Base-by-base conservation (phyloP, 345 rosid genomes). In the Eucalyptus erythrocorys region DNA sequence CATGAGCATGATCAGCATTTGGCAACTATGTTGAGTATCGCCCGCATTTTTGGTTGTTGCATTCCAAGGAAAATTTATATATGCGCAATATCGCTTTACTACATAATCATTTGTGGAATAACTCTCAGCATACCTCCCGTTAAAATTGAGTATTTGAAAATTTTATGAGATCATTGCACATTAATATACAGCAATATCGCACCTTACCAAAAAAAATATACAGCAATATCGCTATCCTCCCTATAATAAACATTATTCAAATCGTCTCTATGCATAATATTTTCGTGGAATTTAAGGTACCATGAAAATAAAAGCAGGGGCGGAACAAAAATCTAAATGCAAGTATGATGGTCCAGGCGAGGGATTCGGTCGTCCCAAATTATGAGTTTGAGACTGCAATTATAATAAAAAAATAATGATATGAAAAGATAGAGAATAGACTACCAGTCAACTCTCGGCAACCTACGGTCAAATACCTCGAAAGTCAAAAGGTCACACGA, bases 1-100 rank as follows among this genome's bases (percentile, higher is more conserved):
- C 61, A 26, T 24, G 6, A 55, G 27, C 13, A 22, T 24, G 13
- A 55, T 17, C 7, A 1, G 26, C 43, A 9, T 42, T 34, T 37
- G 26, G 4, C 80, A 32, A 34, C 4, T 6, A 0, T 4, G 13
- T 34, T 7, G 6, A 32, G 10, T 8, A 68, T 5, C 0, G 6
- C 43, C 24, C 2, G 4, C 37, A 10, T 68, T 32, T 68, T 12
- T 2, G 6, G 2, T 68, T 16, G 5, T 16, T 5, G 12, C 80
- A 5, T 40, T 32, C 43, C 4, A 2, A 32, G 42, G 22, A 9
- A 15, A 19, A 32, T 66, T 32, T 55, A 55, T 55, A n/a, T 0
- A 64, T 16, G 21, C 0, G 2, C 40, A n/a, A 7, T 15, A 64
- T 15, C 11, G 3, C 21, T 64, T 14, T 14, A 21, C 34, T 64